Base-by-base conservation (phyloP, 345 rosid genomes). In the Syzygium jambos region DNA sequence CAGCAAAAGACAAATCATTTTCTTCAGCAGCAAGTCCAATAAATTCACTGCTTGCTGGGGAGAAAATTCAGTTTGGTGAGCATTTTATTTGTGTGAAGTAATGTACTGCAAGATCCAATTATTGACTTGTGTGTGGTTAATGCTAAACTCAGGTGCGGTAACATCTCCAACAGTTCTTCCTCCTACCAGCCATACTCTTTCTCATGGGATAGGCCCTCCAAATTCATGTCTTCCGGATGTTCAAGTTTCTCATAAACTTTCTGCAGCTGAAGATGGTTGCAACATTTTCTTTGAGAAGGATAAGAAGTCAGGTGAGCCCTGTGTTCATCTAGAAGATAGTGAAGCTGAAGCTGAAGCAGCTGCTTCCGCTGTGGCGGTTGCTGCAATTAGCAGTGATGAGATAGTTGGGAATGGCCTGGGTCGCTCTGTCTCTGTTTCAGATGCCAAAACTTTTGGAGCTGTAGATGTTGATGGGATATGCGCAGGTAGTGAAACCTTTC, bases 41-140 rank as follows among this genome's bases (percentile, higher is more conserved):
- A 84, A 94, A 93, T 88, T 95, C 99, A 87, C 92, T 96, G 88
- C 98, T 98, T 88, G 96, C 96, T 4, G 99, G 98, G 90, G 98
- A 96, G 89, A 98, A 96, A 90, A 96, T 98, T 92, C 99, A 98
- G 90, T 96, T 98, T 88, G 99, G 99, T 98, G 92, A 89, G 96
- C 38, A 78, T 88, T 68, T 68, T 68, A 30, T 34, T 46, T 23
- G 9, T 68, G 46, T 21, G 0, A 68, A 68, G 78, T 68, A 68
- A 68, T 84, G 25, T 84, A n/a, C 46, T 1, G 14, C 85, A 52
- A 84, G 85, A 68, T 68, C 78, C 46, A 57, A 30, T 49, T 84
- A 30, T 38, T 77, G 30, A 49, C 73, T 84, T 89, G 52, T 13
- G 86, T 43, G 53, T 85, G 83, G 78, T 78, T 78, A 86, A 27